Evolutionary conservation across 495 filamentous ascomycete genomes (phyloP).

Genomic region (Letharia lupina): DNA sequence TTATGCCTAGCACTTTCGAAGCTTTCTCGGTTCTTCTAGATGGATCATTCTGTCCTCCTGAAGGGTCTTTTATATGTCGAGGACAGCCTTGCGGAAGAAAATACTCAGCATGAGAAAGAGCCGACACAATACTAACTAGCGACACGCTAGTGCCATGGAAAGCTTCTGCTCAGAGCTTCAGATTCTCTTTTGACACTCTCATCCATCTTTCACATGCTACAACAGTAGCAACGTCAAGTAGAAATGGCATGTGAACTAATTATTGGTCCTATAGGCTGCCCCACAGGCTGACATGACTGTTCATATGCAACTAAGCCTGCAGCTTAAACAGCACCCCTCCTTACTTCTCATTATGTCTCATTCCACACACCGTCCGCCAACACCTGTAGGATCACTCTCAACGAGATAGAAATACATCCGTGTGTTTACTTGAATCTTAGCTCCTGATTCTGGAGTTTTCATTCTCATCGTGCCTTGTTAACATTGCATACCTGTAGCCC

Average conservation of each 20-base stretch:
- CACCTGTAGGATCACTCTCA: not conserved
- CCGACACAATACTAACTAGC: not conserved
- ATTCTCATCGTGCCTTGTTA: not conserved
- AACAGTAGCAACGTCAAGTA: not conserved
- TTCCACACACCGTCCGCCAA: not conserved
- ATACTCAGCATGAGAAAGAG: not conserved
- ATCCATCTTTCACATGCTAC: not conserved
- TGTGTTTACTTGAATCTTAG: not conserved
- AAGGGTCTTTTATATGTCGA: not conserved
- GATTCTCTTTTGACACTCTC: not conserved
- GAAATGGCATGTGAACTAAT: not conserved
- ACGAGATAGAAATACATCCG: not conserved
- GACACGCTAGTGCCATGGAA: not conserved
- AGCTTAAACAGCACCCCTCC: not conserved
- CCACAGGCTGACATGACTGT: not conserved
- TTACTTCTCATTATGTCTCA: constrained; percentile 5
- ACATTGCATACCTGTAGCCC: too few species aligned
- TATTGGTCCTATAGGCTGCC: not conserved
- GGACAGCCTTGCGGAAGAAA: not conserved
- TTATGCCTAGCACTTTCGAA: not conserved
- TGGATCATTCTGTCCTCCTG: too few species aligned
- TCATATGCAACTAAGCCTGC: not conserved
- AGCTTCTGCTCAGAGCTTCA: not conserved
- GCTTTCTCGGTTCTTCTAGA: not conserved
- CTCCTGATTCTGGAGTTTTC: not conserved